Evolutionary conservation across 2,329 filamentous ascomycete species (phyloP).

Genomic region (Gliomastix tumulicola): DNA sequence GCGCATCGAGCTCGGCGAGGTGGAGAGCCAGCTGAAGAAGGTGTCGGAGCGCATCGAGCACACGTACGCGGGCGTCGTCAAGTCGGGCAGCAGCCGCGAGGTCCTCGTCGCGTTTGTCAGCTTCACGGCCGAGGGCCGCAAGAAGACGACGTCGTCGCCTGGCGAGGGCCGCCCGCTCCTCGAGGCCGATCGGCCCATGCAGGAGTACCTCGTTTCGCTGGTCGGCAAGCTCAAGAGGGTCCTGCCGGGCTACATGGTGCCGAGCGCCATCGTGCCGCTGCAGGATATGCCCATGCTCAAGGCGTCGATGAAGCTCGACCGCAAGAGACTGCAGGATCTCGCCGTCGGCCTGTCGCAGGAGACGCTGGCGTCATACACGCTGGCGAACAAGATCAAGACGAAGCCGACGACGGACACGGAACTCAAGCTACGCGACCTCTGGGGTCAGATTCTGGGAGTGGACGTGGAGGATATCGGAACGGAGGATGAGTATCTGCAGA

Average conservation of each 20-base stretch:
- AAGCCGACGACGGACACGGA: constrained; percentile 4
- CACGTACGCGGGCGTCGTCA: constrained; percentile 5
- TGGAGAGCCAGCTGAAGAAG: constrained; percentile 4
- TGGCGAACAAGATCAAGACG: background rate
- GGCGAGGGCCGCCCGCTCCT: background rate
- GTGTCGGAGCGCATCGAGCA: background rate
- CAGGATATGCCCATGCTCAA: constrained; percentile 11
- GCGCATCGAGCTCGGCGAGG: constrained; percentile 31
- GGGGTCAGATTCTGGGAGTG: constrained; percentile 3
- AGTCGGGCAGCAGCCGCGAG: background rate
- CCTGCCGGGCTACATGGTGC: constrained; percentile 10
- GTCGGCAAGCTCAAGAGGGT: constrained; percentile 2
- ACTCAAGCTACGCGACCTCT: background rate
- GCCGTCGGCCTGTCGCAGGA: background rate
- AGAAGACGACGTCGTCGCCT: constrained; percentile 38
- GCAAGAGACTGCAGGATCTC: constrained; percentile 1
- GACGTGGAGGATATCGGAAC: constrained; percentile 2
- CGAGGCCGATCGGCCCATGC: constrained; percentile 1
- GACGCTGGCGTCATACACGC: background rate
- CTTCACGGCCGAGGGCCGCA: constrained; percentile 34
- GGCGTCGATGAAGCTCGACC: constrained; percentile 6
- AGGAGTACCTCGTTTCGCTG: constrained; percentile 3
- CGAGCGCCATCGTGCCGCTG: constrained; percentile 5
- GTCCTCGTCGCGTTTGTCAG: background rate
- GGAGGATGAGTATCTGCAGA: constrained; percentile 6